Percentiles rank a stretch among this genome's conserved stretches.
phyloP scores from a whole-genome alignment of 352 stramenopile species.

The Phytophthora hibernalis region DNA sequence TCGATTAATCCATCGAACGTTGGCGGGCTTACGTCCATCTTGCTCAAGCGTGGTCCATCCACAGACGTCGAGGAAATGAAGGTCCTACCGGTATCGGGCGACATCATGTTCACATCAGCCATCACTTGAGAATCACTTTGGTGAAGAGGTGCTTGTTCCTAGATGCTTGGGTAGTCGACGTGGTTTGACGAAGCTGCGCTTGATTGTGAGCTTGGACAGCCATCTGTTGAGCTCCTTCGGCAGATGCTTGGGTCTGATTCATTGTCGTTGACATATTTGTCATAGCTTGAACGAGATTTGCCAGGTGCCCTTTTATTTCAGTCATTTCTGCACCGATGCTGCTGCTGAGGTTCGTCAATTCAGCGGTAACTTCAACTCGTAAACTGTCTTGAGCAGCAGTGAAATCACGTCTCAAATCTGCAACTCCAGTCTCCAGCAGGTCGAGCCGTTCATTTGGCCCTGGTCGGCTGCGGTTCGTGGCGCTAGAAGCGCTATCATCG shows the following conservation, averaged over 20 bases:
- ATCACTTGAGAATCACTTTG: no score
- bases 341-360: constrained; percentile 2
- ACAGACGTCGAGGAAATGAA: no score
- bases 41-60: no score
- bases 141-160: no score
- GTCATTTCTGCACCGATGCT: constrained; percentile 1
- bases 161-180: no score
- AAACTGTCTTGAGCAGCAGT: not conserved
- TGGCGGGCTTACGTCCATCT: constrained; percentile 9
- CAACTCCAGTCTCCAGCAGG: constrained; percentile 2
- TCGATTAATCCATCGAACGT: constrained; percentile 14
- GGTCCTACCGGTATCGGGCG: no score
- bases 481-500: not conserved
- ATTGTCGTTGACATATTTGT: not conserved
- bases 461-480: not conserved
- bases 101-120: not conserved
- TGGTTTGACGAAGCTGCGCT: not conserved
- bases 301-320: constrained; percentile 7
- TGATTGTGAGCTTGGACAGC: not conserved
- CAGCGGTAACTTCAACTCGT: constrained; percentile 3
- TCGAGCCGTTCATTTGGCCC: not conserved
- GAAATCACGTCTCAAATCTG: not conserved
- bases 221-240: not conserved
- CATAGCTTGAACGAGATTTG: not conserved
- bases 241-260: not conserved